Evolutionary conservation across 768 basidiomycete species (phyloP).

Genomic region (Lactarius sp.): DNA sequence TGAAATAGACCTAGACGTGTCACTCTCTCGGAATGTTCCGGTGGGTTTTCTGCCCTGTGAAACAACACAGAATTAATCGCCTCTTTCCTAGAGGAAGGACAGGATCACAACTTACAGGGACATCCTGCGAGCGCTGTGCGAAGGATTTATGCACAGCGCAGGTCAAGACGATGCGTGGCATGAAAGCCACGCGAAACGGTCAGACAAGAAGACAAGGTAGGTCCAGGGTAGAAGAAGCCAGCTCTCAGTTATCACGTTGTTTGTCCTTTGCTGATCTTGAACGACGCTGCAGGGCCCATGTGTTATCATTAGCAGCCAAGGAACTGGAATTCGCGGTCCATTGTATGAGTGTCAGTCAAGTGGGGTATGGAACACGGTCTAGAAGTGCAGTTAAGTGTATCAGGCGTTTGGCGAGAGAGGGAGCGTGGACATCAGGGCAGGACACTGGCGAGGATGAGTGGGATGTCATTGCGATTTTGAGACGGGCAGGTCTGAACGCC

Average conservation of each 20-base stretch:
- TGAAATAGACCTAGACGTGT: constrained; percentile 36
- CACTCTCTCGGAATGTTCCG: constrained; percentile 41
- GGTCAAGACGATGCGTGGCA: constrained; percentile 32
- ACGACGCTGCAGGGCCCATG: constrained; percentile 34
- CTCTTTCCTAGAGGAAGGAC: constrained; percentile 1
- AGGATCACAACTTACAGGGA: constrained; percentile 33
- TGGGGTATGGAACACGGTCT: constrained; percentile 42
- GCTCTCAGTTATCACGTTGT: not conserved
- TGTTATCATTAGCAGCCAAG: constrained; percentile 41
- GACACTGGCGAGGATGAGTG: not conserved
- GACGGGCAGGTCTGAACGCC: constrained; percentile 4
- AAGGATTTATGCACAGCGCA: constrained; percentile 33
- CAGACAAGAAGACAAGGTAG: constrained; percentile 29
- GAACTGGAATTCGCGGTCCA: constrained; percentile 46
- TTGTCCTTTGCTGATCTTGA: not conserved
- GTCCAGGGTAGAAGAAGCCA: not conserved
- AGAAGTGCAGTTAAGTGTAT: not conserved
- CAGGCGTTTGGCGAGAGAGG: constrained; percentile 2
- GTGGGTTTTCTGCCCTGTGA: constrained; percentile 28
- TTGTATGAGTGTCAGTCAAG: constrained; percentile 45
- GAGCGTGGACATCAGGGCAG: not conserved
- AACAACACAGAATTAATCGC: not conserved
- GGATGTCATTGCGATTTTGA: constrained; percentile 6
- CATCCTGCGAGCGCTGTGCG: constrained; percentile 41
- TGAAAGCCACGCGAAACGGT: constrained; percentile 23